Conservation (phyloP, 176 grass and related monocot species). For the Oryza officinalis region DNA sequence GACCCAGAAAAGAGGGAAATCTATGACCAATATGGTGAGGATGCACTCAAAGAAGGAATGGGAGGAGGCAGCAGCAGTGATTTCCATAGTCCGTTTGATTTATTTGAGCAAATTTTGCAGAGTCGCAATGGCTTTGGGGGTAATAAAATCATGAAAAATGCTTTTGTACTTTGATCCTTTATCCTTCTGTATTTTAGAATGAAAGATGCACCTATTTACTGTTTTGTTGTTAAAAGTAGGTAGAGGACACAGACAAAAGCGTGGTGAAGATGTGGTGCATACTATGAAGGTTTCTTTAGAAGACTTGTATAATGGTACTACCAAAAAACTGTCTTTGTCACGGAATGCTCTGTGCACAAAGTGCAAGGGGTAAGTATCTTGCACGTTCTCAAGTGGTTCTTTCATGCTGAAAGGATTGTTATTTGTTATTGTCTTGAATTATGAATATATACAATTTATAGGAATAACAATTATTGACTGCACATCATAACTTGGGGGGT, state of each 20-base stretch:
- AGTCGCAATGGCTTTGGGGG: conserved; percentile 58
- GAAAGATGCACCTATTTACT: background rate
- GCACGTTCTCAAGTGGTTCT: background rate
- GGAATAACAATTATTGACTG: background rate
- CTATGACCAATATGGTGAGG: conserved; percentile 93
- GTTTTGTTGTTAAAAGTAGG: conserved; percentile 57
- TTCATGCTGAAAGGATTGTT: background rate
- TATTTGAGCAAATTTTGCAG: conserved; percentile 90
- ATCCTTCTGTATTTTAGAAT: background rate
- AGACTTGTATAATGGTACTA: conserved; percentile 85
- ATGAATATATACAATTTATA: background rate
- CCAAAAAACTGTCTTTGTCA: conserved; percentile 82
- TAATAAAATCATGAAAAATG: conserved; percentile 27
- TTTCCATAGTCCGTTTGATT: conserved; percentile 80
- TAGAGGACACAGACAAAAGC: conserved; percentile 76
- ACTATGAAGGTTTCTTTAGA: conserved; percentile 87
- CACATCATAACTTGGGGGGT: background rate
- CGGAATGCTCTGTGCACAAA: conserved; percentile 73
- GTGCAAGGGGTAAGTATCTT: conserved; percentile 79
- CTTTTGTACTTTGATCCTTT: background rate
- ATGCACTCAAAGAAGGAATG: conserved; percentile 98
- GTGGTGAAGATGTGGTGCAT: conserved; percentile 82
- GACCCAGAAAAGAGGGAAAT: conserved; percentile 91
- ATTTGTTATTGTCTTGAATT: conserved; percentile 8
- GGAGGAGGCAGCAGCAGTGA: conserved; percentile 60